Conservation (phyloP, 139 green algal genomes). For the Limnomonas spitsbergensis region DNA sequence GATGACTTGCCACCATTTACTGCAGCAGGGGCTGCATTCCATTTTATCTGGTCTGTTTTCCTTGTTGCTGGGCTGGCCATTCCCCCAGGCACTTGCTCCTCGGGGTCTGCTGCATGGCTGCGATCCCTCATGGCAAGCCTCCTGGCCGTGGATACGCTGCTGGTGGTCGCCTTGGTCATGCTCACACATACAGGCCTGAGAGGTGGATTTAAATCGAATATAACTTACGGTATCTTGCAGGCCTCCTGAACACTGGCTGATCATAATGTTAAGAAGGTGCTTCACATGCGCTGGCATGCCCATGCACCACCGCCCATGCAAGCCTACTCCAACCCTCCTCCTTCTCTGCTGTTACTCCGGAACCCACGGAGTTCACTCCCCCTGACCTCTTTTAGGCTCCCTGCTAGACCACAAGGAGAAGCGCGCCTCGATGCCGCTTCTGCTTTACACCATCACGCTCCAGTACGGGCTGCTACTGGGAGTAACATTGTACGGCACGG, state of each 20-base stretch:
- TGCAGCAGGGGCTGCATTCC: background rate
- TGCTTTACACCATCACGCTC: background rate
- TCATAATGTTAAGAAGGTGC: too few species aligned
- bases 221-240: background rate
- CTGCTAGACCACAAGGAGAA: background rate
- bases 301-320: background rate
- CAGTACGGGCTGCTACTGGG: background rate
- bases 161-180: background rate
- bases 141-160: background rate
- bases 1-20: slow-evolving; percentile 14
- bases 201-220: slow-evolving; percentile 1
- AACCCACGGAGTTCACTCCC: background rate
- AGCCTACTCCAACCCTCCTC: background rate
- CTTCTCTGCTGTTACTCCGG: too few species aligned
- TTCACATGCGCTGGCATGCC: background rate
- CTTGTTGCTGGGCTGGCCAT: background rate
- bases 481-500: background rate
- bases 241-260: background rate
- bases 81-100: background rate
- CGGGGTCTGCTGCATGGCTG: background rate
- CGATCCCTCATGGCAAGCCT: background rate
- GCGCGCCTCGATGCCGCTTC: background rate
- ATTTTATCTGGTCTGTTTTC: background rate
- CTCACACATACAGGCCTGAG: background rate
- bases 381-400: background rate